phyloP scores from a whole-genome alignment of 257 asterid species.

The Euphrasia confusa region DNA sequence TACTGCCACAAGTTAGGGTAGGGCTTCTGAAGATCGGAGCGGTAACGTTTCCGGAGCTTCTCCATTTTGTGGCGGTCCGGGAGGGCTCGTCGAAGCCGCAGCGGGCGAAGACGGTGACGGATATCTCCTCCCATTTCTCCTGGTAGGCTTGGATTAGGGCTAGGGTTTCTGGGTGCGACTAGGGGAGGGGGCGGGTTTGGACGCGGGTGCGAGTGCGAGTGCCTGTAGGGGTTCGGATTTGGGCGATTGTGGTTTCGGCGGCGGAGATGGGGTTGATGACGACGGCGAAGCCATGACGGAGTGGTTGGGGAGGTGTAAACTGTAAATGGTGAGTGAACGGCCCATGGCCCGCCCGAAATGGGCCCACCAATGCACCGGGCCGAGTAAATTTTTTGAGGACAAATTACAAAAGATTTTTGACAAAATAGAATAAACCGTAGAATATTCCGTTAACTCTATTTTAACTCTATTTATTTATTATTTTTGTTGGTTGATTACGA shows the following conservation, averaged over 20 bases:
- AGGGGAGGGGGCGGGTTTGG: constrained; percentile 56
- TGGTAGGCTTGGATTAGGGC: constrained; percentile 80
- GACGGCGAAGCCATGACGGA: background rate
- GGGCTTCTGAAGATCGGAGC: constrained; percentile 62
- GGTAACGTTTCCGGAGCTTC: constrained; percentile 82
- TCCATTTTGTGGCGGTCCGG: constrained; percentile 86
- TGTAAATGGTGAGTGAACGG: too few species aligned
- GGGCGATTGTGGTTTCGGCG: constrained; percentile 23
- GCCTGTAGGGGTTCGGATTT: background rate
- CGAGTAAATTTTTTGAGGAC: too few species aligned
- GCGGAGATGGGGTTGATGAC: constrained; percentile 23
- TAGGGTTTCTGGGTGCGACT: constrained; percentile 81
- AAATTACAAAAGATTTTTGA: too few species aligned
- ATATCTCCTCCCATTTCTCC: constrained; percentile 82
- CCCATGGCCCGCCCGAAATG: too few species aligned
- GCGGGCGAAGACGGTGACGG: constrained; percentile 67
- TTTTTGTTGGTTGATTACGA: too few species aligned
- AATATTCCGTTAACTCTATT: too few species aligned
- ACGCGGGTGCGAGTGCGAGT: constrained; percentile 14
- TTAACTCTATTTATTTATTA: too few species aligned
- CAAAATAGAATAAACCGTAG: too few species aligned
- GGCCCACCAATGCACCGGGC: too few species aligned
- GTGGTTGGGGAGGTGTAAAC: background rate
- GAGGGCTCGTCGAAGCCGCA: constrained; percentile 74
- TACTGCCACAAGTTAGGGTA: constrained; percentile 73